A percentile compares a stretch with the other conserved stretches of the same genome.
Conservation (phyloP, 148 eudicot genomes). For the Rhododendron williamsianum region DNA sequence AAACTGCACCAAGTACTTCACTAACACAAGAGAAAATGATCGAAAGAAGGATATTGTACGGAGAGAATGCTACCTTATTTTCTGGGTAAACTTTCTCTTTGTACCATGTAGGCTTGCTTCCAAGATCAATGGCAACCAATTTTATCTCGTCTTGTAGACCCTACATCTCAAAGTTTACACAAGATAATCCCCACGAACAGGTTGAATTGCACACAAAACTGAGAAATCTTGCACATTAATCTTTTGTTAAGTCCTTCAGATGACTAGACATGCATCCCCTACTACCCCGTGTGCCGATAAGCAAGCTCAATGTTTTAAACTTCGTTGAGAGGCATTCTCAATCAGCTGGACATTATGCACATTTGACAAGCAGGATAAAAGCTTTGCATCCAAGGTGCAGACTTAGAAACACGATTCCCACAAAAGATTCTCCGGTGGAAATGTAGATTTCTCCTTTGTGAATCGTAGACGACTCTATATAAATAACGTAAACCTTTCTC, state of each 20-base stretch:
- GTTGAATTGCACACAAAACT: not conserved
- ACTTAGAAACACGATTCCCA: not conserved
- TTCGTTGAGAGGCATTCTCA: not conserved
- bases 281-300: not conserved
- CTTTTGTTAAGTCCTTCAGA: not conserved
- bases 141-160: conserved; percentile 80
- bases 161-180: conserved; percentile 24
- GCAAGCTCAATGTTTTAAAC: not conserved
- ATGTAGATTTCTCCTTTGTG: not conserved
- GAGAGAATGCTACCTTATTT: conserved; percentile 40
- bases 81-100: conserved; percentile 74
- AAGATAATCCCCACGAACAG: not conserved
- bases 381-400: not conserved
- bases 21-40: not conserved
- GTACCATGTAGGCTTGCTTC: conserved; percentile 73
- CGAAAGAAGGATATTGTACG: not conserved
- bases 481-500: not conserved
- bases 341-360: not conserved
- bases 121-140: conserved; percentile 15
- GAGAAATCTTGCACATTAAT: not conserved
- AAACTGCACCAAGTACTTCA: not conserved
- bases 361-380: not conserved
- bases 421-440: not conserved
- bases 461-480: not conserved
- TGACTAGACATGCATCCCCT: not conserved